These are phyloP conservation scores for Mytilinidion resinicola DNA, from an alignment of 495 filamentous ascomycete species.

Conservation along the genomic window DNA sequence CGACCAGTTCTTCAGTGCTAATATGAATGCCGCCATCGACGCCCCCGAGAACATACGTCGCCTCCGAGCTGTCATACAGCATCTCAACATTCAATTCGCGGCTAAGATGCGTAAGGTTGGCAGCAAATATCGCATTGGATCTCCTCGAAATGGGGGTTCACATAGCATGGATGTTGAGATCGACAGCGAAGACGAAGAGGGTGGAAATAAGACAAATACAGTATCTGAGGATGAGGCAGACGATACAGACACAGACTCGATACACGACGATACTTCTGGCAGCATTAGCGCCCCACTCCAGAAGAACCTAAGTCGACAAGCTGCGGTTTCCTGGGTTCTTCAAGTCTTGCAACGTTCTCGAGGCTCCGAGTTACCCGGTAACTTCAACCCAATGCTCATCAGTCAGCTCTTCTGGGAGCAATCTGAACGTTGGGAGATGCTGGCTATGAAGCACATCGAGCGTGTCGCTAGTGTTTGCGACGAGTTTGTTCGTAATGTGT, in stretches of 20 bases:
- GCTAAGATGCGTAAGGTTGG: conserved; percentile 18
- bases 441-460: conserved; percentile 25
- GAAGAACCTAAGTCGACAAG: conserved; percentile 3
- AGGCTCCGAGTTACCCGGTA: conserved; percentile 25
- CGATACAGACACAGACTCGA: not conserved
- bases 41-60: conserved; percentile 17
- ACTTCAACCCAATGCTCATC: conserved; percentile 26
- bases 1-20: conserved; percentile 11
- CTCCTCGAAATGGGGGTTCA: not conserved
- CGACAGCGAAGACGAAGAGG: not conserved
- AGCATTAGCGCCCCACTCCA: not conserved
- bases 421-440: conserved; percentile 15
- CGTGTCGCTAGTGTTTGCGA: conserved; percentile 21
- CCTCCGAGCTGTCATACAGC: conserved; percentile 30
- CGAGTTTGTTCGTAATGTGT: conserved; percentile 15
- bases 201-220: no score
- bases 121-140: conserved; percentile 20
- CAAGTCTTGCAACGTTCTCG: conserved; percentile 17
- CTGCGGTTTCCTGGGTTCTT: conserved; percentile 22
- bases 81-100: conserved; percentile 29
- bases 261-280: not conserved
- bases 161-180: no score
- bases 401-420: conserved; percentile 30
- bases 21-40: conserved; percentile 15
- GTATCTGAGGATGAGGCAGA: not conserved